Percentiles rank a stretch among this genome's conserved stretches.
Evolutionary conservation across 1,284 basidiomycete species (phyloP).

Genomic region (Clitocybe nebularis): DNA sequence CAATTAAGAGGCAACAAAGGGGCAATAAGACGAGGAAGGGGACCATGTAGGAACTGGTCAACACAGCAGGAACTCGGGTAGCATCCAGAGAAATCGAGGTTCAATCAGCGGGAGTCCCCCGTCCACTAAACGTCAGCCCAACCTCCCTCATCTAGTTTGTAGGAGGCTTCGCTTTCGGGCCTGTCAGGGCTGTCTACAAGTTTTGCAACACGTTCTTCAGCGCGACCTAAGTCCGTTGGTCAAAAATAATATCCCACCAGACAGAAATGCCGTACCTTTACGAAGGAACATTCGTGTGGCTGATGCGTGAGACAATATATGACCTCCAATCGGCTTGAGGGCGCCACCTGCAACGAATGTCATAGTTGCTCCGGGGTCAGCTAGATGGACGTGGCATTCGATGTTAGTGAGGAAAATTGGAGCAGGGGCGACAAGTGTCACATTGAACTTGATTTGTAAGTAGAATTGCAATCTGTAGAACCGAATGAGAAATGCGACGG

Average conservation of each 20-base stretch:
- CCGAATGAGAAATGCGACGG: no score
- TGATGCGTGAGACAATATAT: constrained; percentile 84
- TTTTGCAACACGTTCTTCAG: constrained; percentile 94
- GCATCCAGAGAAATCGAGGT: background rate
- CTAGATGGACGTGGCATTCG: constrained; percentile 29
- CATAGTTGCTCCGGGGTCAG: constrained; percentile 92
- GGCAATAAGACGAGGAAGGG: no score
- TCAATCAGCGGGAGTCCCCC: background rate
- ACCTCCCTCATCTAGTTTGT: constrained; percentile 84
- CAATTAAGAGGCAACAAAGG: no score
- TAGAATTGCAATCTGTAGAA: constrained; percentile 75
- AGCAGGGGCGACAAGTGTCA: constrained; percentile 30
- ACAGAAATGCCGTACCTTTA: constrained; percentile 58
- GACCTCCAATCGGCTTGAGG: constrained; percentile 84
- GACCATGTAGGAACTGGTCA: no score
- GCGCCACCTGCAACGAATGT: constrained; percentile 90
- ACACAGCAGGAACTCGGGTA: no score
- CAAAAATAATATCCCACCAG: background rate
- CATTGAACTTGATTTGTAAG: constrained; percentile 93
- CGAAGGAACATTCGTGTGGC: constrained; percentile 80
- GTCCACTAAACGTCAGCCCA: constrained; percentile 76
- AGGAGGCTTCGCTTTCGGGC: constrained; percentile 89
- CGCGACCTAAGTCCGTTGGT: constrained; percentile 56
- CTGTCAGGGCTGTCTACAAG: constrained; percentile 90
- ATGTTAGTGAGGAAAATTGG: background rate